Conservation (phyloP, 116 monocot species). For the Papilionanthe hybrid region DNA sequence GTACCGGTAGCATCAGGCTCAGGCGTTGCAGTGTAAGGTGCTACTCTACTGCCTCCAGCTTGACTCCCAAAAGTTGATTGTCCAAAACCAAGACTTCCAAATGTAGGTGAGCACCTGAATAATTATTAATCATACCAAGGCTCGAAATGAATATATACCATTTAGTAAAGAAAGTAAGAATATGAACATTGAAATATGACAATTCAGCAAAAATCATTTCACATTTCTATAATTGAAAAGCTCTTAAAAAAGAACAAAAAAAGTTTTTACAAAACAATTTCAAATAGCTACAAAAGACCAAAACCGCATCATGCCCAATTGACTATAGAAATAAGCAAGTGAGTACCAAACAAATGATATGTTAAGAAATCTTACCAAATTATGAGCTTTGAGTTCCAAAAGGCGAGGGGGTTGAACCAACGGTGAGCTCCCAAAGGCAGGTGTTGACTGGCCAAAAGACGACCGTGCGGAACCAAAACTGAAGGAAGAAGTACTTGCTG, state of each 20-base stretch:
- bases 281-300: neutral
- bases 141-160: neutral
- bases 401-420: slow-evolving; percentile 68
- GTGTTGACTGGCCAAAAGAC: slow-evolving; percentile 76
- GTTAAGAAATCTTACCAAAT: slow-evolving; percentile 52
- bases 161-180: neutral
- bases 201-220: neutral
- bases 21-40: slow-evolving; percentile 58
- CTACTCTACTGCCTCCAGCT: slow-evolving; percentile 68
- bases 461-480: slow-evolving; percentile 56
- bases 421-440: slow-evolving; percentile 65
- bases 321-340: neutral
- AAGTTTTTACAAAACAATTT: neutral
- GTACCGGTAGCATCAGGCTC: slow-evolving; percentile 70
- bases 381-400: slow-evolving; percentile 77
- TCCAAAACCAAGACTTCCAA: slow-evolving; percentile 77
- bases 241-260: neutral
- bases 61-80: slow-evolving; percentile 73
- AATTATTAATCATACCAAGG: neutral
- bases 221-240: neutral
- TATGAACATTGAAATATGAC: neutral
- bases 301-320: neutral
- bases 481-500: slow-evolving; percentile 57
- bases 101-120: slow-evolving; percentile 72
- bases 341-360: neutral